Evolutionary conservation across 2,329 filamentous ascomycete species (phyloP), one percentile per base, ranked within the genome.

Genomic region (Lasiodiplodia gonubiensis): DNA sequence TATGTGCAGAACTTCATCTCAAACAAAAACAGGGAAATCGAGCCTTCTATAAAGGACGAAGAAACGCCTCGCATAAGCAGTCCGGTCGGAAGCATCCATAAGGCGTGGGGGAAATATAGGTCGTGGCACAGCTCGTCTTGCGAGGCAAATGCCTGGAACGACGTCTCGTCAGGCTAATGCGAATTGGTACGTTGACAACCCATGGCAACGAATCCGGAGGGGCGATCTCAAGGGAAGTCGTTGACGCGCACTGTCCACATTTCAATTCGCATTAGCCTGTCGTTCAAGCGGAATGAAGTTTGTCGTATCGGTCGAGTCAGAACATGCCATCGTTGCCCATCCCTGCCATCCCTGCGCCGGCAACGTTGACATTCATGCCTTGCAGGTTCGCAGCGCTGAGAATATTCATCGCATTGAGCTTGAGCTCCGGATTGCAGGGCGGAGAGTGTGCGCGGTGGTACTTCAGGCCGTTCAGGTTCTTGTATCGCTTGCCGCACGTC

Each of bases 401-500:
- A 39, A 75, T 35, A 71, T 72, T 65, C 70, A 78, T 73, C 65
- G 76, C 76, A 55, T 83, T 83, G 65, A 87, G 77, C 74, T 88
- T 86, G 70, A 90, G 88, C 69, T 97, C 93, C 0, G 93, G 93
- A 75, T 97, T 96, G 83, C 94, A 97, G 64, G 91, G 91, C 27
- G 93, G 90, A 14, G 93, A 95, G 78, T 97, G 81, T 72, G 85
- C 79, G 67, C 83, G 77, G 75, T 91, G 89, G 77, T 99, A 99
- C 88, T 99, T 99, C 70, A 99, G 87, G 7, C 95, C 95, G 80
- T 99, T 99, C 69, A 99, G 81, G 77, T 99, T 99, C 89, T 99
- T 99, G 83, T 99, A 99, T 64, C 95, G 91, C 84, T 99, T 99
- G 74, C 94, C 94, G 77, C 95, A 99, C 12, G 93, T 91, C 71